Evolutionary conservation across 352 stramenopile genomes (phyloP).

Genomic region (Phytophthora multivora): DNA sequence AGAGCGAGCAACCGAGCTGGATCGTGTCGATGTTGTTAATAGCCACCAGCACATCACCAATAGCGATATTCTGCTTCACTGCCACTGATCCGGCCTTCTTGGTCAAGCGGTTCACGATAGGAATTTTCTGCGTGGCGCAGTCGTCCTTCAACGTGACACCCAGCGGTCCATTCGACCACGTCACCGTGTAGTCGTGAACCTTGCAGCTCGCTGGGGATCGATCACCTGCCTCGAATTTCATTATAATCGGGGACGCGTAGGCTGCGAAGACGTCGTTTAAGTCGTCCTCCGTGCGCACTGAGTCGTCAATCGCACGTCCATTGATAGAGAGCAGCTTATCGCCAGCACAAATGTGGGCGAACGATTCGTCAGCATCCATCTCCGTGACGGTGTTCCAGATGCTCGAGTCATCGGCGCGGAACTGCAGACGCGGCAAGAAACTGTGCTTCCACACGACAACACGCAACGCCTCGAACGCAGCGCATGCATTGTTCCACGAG

Average conservation of each 20-base stretch:
- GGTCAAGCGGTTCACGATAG: conserved; percentile 87
- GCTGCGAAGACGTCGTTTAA: conserved; percentile 76
- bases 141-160: conserved; percentile 89
- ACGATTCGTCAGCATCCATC: conserved; percentile 81
- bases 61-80: conserved; percentile 89
- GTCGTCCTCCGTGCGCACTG: conserved; percentile 63
- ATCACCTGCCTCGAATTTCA: conserved; percentile 79
- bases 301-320: conserved; percentile 66
- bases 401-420: conserved; percentile 43
- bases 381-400: conserved; percentile 75
- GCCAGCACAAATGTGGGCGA: conserved; percentile 71
- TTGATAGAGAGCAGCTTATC: conserved; percentile 83
- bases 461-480: conserved; percentile 71
- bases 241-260: conserved; percentile 76
- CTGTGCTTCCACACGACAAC: conserved; percentile 90
- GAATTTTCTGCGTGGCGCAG: conserved; percentile 82
- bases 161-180: conserved; percentile 86
- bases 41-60: conserved; percentile 82
- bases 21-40: conserved; percentile 93
- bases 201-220: conserved; percentile 54
- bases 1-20: conserved; percentile 84
- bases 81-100: conserved; percentile 87
- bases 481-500: conserved; percentile 85
- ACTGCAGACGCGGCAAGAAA: conserved; percentile 76
- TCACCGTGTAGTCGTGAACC: conserved; percentile 87